Evolutionary conservation across 2,329 filamentous ascomycete genomes (phyloP), one percentile per base, ranked within the genome.

Genomic region (Aspergillus flavus): DNA sequence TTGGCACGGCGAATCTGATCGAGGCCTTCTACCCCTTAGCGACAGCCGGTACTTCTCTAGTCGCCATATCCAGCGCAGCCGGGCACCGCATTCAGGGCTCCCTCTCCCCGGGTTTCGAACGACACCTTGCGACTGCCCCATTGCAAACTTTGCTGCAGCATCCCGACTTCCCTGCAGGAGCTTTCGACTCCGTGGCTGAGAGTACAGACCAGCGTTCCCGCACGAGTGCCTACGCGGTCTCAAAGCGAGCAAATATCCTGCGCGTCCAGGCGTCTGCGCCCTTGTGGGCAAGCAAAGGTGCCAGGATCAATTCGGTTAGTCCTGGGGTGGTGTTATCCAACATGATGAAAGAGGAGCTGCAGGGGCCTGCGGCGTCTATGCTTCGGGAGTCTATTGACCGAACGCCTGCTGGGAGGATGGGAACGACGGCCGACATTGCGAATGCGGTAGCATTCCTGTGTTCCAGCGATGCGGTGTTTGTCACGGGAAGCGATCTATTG

Each of bases 361-460:
- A 50, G 19, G 45, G 21, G 5, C 45, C 45, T 36, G 34, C 10
- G 3, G 45, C 12, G 45, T 6, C 19, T 28, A 12, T 14, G 1
- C 9, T 50, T 28, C 19, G 58, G 10, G 14, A 19, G 5, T 16
- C 45, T 7, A 45, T 62, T 26, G 56, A 16, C 6, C 30, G 12
- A 1, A 54, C 45, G 16, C 36, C 56, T 19, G 61, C 32, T 10
- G 61, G 55, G 19, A 32, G 56, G 4, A 30, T 58, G 5, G 61
- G 56, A 3, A 55, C 56, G 9, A 26, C 56, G 34, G 19, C 28
- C 12, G 61, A 62, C 43, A 21, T 62, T 55, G 61, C 56, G 26
- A 46, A 39, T 32, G 61, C 14, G 16, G 61, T 62, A 21, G 46
- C 55, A 9, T 62, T 58, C 34, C 46, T 62, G 36, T 32, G 32